phyloP scores from a whole-genome alignment of 495 filamentous ascomycete species.

The Tetracladium marchalianum region DNA sequence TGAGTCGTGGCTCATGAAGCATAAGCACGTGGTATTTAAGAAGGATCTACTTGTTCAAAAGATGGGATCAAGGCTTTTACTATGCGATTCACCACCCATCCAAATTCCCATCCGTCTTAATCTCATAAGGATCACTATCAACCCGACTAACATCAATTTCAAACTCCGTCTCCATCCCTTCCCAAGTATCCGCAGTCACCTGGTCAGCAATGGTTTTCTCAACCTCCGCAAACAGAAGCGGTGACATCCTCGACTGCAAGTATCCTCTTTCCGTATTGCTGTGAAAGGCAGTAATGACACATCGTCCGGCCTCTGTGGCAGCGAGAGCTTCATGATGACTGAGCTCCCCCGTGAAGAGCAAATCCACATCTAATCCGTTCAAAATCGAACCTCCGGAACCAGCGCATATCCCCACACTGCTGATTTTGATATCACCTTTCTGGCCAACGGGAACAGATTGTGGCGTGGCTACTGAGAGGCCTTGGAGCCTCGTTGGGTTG shows the following conservation, averaged over 20 bases:
- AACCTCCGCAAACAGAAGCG: conserved; percentile 34
- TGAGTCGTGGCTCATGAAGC: no score
- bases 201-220: conserved; percentile 16
- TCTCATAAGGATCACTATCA: conserved; percentile 61
- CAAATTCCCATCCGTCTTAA: conserved; percentile 27
- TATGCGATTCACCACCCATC: conserved; percentile 1
- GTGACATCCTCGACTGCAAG: conserved; percentile 58
- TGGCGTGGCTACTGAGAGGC: conserved; percentile 60
- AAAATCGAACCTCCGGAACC: conserved; percentile 73
- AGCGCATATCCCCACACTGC: conserved; percentile 63
- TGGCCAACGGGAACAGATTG: conserved; percentile 38
- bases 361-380: conserved; percentile 55
- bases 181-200: conserved; percentile 4
- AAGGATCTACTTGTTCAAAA: no score
- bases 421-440: conserved; percentile 39
- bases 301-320: conserved; percentile 78
- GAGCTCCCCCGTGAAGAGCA: conserved; percentile 88
- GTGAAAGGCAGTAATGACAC: conserved; percentile 78
- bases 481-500: conserved; percentile 48
- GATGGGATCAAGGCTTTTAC: no score
- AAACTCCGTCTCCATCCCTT: conserved; percentile 26
- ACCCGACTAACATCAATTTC: conserved; percentile 64
- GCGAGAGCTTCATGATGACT: conserved; percentile 84
- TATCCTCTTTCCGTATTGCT: conserved; percentile 85
- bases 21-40: no score